phyloP scores from a whole-genome alignment of 768 basidiomycete species.

The Mycena chlorophos region DNA sequence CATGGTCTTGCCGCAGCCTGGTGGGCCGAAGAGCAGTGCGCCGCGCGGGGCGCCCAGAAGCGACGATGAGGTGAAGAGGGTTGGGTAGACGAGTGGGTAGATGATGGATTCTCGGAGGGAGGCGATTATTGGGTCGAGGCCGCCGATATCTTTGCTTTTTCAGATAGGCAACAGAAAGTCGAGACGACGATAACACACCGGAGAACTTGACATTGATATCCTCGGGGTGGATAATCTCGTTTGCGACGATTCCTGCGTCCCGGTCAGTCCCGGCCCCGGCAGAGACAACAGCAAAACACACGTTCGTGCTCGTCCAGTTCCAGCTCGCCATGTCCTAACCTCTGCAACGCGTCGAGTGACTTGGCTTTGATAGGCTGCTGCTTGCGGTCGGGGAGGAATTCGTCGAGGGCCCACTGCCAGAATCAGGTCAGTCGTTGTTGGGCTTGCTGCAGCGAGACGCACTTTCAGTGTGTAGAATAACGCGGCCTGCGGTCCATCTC shows the following conservation, averaged over 20 bases:
- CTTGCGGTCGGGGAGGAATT: constrained; percentile 45
- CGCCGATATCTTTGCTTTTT: constrained; percentile 73
- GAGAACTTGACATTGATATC: constrained; percentile 77
- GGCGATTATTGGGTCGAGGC: constrained; percentile 85
- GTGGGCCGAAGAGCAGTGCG: constrained; percentile 92
- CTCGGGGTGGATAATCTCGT: constrained; percentile 90
- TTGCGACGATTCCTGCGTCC: constrained; percentile 76
- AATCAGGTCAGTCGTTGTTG: neutral
- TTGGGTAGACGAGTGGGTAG: constrained; percentile 88
- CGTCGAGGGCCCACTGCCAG: constrained; percentile 65
- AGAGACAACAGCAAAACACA: constrained; percentile 38
- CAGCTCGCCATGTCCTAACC: constrained; percentile 68
- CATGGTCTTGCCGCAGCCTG: constrained; percentile 99
- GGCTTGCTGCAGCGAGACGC: constrained; percentile 26
- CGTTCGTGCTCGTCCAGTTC: constrained; percentile 91
- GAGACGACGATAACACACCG: constrained; percentile 44
- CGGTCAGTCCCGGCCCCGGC: neutral
- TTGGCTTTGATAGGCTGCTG: constrained; percentile 68
- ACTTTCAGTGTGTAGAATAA: constrained; percentile 76
- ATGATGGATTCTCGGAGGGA: constrained; percentile 94
- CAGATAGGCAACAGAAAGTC: neutral
- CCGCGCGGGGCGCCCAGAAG: constrained; percentile 93
- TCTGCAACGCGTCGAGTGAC: constrained; percentile 68
- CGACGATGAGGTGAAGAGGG: constrained; percentile 80
- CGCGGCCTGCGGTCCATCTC: constrained; percentile 61